Evolutionary conservation across 768 basidiomycete genomes (phyloP), one percentile per base, ranked within the genome.

Genomic region (Cubamyces lactineus): DNA sequence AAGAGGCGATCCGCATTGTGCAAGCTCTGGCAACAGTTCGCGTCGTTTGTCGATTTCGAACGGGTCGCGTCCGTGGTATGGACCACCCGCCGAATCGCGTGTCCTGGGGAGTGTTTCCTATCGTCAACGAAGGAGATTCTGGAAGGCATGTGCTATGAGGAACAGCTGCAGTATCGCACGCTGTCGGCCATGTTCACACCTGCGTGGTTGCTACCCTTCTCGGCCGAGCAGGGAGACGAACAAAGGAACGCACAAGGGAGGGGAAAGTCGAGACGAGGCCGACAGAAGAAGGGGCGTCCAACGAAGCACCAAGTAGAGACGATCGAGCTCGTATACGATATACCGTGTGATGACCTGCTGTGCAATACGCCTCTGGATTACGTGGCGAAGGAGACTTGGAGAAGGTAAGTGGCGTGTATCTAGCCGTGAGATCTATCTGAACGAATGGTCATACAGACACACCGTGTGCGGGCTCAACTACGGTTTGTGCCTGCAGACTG

Each of bases 21-120:
- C 19, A n/a, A 2, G 28, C 49, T 59, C 17, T 59, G 57, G 57
- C 49, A 21, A 6, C 41, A 34, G 26, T 24, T 43, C 41, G 2
- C 41, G 12, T 41, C 57, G 5, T 43, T 59, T 11, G 49, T 28
- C 24, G 49, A 52, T n/a, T 42, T 59, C 26, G 13, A 21, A 7
- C 17, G 28, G 1, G 49, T 30, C 21, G 57, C 42, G 17, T 16
- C 40, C n/a, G 9, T 59, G 12, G 1, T 15, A 2, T 59, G 57
- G 57, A 8, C 57, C 4, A 23, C 21, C 6, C 21, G 28, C 3
- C 49, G 57, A 17, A 42, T 59, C 26, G 57, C 51, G 28, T 38
- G 19, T n/a, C 57, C 57, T 12, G 57, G 57, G 3, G 57, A 59
- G 28, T 59, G 57, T 21, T 59, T 59, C 39, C 19, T 43, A 9